Conservation (phyloP, 768 basidiomycete genomes). For the Austroboletus festivus region DNA sequence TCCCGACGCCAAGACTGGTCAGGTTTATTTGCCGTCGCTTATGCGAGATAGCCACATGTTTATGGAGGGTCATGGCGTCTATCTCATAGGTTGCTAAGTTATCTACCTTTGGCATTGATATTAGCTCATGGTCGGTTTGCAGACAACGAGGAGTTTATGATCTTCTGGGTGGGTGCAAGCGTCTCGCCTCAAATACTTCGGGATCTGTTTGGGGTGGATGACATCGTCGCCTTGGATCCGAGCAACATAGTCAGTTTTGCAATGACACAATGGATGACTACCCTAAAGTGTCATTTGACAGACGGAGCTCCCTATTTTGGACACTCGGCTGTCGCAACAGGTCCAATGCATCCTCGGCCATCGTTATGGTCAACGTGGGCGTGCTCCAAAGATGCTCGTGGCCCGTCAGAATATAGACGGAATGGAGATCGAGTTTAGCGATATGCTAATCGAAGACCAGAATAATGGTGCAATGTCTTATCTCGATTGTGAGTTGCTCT, state of each 20-base stretch:
- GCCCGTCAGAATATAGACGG: conserved; percentile 93
- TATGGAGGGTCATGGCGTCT: conserved; percentile 91
- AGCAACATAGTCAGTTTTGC: conserved; percentile 52
- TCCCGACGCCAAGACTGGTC: conserved; percentile 56
- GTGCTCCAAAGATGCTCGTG: conserved; percentile 60
- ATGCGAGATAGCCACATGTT: conserved; percentile 82
- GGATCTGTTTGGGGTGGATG: conserved; percentile 85
- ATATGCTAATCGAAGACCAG: conserved; percentile 95
- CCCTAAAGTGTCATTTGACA: conserved; percentile 30
- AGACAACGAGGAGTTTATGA: conserved; percentile 87
- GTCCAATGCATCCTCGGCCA: conserved; percentile 80
- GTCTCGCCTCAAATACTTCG: conserved; percentile 76
- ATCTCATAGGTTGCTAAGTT: conserved; percentile 71
- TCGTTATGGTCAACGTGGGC: conserved; percentile 54
- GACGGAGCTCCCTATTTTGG: conserved; percentile 67
- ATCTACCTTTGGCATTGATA: conserved; percentile 16
- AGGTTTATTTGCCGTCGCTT: conserved; percentile 63
- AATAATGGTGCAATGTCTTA: conserved; percentile 96
- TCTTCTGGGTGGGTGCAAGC: conserved; percentile 87
- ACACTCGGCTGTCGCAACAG: conserved; percentile 77
- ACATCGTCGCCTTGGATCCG: conserved; percentile 64
- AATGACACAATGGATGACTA: not conserved
- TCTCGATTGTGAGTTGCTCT: conserved; percentile 66
- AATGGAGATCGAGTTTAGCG: conserved; percentile 91
- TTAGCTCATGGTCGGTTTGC: conserved; percentile 7